Evolutionary conservation across 1,139 yeast species (phyloP).

Genomic region (Blastobotrys aristatus): DNA sequence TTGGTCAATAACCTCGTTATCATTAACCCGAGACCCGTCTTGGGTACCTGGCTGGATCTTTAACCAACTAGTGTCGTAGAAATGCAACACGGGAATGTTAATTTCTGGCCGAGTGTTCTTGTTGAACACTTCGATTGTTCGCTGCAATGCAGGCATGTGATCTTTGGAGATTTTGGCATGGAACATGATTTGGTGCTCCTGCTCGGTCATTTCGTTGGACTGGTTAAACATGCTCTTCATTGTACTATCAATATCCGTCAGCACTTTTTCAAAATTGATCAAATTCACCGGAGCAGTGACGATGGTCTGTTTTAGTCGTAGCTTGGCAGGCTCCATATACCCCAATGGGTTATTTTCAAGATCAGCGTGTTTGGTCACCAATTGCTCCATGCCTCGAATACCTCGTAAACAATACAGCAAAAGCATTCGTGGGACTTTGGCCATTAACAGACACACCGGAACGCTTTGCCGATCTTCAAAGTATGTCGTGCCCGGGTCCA

Average conservation of each 20-base stretch:
- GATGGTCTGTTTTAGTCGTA: slow-evolving; percentile 46
- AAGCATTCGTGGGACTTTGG: slow-evolving; percentile 67
- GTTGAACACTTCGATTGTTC: slow-evolving; percentile 33
- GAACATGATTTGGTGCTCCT: slow-evolving; percentile 66
- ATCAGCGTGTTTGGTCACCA: slow-evolving; percentile 37
- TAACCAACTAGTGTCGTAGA: slow-evolving; percentile 70
- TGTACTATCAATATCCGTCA: slow-evolving; percentile 48
- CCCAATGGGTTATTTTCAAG: slow-evolving; percentile 29
- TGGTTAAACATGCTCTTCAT: slow-evolving; percentile 19
- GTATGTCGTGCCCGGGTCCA: slow-evolving; percentile 1
- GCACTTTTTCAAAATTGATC: slow-evolving; percentile 55
- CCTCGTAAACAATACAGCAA: slow-evolving; percentile 66
- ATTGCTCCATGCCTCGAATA: slow-evolving; percentile 58
- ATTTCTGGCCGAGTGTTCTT: slow-evolving; percentile 29
- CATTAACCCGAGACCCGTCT: slow-evolving; percentile 24
- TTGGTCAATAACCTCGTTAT: slow-evolving; percentile 26
- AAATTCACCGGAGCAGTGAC: slow-evolving; percentile 55
- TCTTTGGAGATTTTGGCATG: slow-evolving; percentile 53
- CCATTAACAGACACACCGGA: slow-evolving; percentile 38
- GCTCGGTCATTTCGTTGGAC: slow-evolving; percentile 27
- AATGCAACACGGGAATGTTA: slow-evolving; percentile 46
- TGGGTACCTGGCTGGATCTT: slow-evolving; percentile 37
- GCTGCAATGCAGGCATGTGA: slow-evolving; percentile 37
- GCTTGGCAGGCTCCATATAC: slow-evolving; percentile 22
- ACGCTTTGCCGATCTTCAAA: slow-evolving; percentile 24